These are phyloP conservation scores for Fraxinus baroniana DNA, from an alignment of 305 asterid species.

Conservation along the genomic window DNA sequence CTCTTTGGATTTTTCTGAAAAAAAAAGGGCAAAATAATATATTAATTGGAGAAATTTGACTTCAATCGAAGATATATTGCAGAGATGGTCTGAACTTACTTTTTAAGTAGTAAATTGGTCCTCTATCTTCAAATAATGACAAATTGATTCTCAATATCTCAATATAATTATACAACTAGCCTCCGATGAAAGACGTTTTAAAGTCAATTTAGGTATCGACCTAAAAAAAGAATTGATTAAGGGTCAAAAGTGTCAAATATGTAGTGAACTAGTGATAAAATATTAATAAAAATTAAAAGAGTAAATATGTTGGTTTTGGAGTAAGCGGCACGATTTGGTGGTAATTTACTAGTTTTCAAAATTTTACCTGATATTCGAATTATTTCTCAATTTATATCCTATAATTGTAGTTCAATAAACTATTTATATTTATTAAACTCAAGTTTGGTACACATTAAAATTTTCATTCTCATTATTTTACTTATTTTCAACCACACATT, in stretches of 20 bases:
- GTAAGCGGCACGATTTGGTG: constrained; percentile 14
- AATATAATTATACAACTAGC: not conserved
- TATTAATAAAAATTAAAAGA: not conserved
- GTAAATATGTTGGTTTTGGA: not conserved
- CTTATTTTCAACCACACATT: too few species aligned
- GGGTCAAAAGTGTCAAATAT: not conserved
- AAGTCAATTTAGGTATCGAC: not conserved
- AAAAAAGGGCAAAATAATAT: not conserved
- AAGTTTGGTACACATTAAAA: too few species aligned
- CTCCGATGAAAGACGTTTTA: not conserved
- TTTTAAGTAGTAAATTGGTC: not conserved
- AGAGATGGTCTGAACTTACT: not conserved
- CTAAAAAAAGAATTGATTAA: not conserved
- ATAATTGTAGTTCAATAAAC: not conserved
- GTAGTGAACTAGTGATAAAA: not conserved
- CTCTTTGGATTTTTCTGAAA: not conserved
- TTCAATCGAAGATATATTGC: not conserved
- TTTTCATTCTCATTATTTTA: too few species aligned
- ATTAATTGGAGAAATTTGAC: not conserved
- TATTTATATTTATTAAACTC: not conserved
- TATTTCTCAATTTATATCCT: not conserved
- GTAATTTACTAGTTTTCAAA: constrained; percentile 26
- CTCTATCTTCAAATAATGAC: not conserved
- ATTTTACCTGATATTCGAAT: not conserved
- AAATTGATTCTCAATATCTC: not conserved